Percentiles rank a stretch among this genome's conserved stretches.
These are phyloP conservation scores for Tricharina praecox DNA, from an alignment of 495 filamentous ascomycete species.

Conservation along the genomic window DNA sequence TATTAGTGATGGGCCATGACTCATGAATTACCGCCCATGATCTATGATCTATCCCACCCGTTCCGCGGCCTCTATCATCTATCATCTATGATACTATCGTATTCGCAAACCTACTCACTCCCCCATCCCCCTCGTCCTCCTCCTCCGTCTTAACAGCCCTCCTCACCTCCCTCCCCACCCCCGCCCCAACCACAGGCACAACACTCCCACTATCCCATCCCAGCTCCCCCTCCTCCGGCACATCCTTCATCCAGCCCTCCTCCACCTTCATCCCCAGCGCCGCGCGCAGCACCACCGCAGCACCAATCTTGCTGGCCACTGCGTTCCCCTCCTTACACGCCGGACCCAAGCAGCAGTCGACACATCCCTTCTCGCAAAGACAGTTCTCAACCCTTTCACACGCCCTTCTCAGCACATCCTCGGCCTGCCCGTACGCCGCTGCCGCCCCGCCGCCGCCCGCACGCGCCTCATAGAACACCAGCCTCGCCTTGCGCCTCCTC, in stretches of 20 bases:
- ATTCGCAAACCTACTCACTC: background rate
- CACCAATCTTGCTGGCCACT: slow-evolving; percentile 86
- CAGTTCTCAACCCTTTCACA: slow-evolving; percentile 55
- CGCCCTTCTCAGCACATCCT: slow-evolving; percentile 62
- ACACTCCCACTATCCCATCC: slow-evolving; percentile 73
- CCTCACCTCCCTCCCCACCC: slow-evolving; percentile 31
- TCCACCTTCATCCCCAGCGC: slow-evolving; percentile 62
- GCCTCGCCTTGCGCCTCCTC: slow-evolving; percentile 70
- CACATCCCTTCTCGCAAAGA: slow-evolving; percentile 59
- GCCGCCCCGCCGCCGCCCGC: slow-evolving; percentile 58
- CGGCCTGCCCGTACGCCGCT: slow-evolving; percentile 71
- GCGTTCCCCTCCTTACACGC: slow-evolving; percentile 68
- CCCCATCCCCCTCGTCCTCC: background rate
- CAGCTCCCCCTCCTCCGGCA: slow-evolving; percentile 51
- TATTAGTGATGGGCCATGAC: no score
- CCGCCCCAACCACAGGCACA: slow-evolving; percentile 45
- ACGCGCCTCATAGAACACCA: slow-evolving; percentile 92
- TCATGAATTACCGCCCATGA: no score
- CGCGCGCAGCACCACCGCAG: slow-evolving; percentile 57
- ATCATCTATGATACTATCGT: background rate
- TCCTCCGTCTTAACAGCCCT: slow-evolving; percentile 30
- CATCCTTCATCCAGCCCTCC: slow-evolving; percentile 64
- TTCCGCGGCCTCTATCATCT: no score
- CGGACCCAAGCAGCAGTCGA: slow-evolving; percentile 45
- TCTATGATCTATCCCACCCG: no score